Conservation (phyloP, 2,329 filamentous ascomycete genomes). For the Aspergillus ochraceus region DNA sequence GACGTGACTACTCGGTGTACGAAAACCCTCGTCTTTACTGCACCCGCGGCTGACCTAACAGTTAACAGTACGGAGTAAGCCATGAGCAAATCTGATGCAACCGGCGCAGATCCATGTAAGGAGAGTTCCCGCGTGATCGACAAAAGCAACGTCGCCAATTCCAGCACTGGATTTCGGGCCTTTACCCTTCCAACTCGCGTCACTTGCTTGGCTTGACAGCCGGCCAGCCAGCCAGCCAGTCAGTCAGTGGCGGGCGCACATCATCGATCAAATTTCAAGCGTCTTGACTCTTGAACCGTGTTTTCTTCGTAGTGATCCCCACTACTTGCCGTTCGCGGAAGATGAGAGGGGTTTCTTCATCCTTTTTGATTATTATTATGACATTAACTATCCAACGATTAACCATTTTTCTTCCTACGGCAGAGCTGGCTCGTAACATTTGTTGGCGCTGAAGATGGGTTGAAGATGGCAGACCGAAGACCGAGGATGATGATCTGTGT, state of each 20-base stretch:
- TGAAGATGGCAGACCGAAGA: too few species aligned
- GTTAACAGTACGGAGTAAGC: too few species aligned
- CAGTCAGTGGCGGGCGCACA: slow-evolving; percentile 10
- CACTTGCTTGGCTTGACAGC: slow-evolving; percentile 3
- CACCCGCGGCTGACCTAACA: too few species aligned
- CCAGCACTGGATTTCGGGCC: slow-evolving; percentile 12
- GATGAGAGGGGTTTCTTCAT: background rate
- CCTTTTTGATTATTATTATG: too few species aligned
- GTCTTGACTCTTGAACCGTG: background rate
- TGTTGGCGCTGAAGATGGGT: too few species aligned
- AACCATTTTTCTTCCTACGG: too few species aligned
- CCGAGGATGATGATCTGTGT: too few species aligned
- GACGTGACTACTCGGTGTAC: background rate
- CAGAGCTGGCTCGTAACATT: too few species aligned
- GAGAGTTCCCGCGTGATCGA: slow-evolving; percentile 26
- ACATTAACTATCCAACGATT: too few species aligned
- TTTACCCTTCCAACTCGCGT: slow-evolving; percentile 14
- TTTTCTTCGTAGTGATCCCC: background rate
- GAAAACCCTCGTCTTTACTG: too few species aligned
- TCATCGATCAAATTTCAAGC: slow-evolving; percentile 4
- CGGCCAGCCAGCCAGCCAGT: too few species aligned
- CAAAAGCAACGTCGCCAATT: slow-evolving; percentile 16
- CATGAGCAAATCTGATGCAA: slow-evolving; percentile 1
- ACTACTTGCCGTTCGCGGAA: slow-evolving; percentile 8
- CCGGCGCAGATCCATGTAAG: slow-evolving; percentile 24